Conservation (phyloP, 306 rosid species). For the Acacia melanoxylon region DNA sequence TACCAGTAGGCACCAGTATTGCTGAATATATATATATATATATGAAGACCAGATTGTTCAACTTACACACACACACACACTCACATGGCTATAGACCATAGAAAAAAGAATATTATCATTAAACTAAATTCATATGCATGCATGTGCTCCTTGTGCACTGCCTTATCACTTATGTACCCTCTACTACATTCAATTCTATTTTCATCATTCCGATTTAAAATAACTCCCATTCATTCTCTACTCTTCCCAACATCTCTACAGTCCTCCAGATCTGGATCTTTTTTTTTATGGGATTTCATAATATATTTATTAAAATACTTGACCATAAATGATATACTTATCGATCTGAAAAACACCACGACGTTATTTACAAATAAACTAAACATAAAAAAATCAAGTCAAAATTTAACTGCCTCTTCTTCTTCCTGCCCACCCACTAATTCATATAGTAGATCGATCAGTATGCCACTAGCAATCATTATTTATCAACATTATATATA, state of each 20-base stretch:
- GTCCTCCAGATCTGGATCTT: not conserved
- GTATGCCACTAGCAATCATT: not conserved
- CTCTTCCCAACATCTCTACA: not conserved
- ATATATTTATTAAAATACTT: not conserved
- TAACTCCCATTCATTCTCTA: not conserved
- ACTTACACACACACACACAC: too few relatives aligned
- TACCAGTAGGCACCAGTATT: too few relatives aligned
- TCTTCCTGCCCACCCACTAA: not conserved
- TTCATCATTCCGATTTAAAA: too few relatives aligned
- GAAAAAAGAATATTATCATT: too few relatives aligned
- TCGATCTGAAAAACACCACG: not conserved
- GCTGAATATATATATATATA: too few relatives aligned
- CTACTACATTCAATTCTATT: too few relatives aligned
- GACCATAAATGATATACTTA: not conserved
- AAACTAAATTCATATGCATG: too few relatives aligned
- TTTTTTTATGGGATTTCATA: not conserved
- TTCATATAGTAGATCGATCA: not conserved
- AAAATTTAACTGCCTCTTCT: not conserved
- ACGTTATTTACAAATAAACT: not conserved
- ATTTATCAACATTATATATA: not conserved
- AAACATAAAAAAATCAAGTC: not conserved
- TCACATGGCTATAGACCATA: too few relatives aligned
- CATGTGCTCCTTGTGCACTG: not conserved
- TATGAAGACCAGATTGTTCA: too few relatives aligned
- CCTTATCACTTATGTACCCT: not conserved